Percentiles rank a stretch among this genome's conserved stretches.
phyloP scores from a whole-genome alignment of 345 rosid genomes.

The Geranium brycei region DNA sequence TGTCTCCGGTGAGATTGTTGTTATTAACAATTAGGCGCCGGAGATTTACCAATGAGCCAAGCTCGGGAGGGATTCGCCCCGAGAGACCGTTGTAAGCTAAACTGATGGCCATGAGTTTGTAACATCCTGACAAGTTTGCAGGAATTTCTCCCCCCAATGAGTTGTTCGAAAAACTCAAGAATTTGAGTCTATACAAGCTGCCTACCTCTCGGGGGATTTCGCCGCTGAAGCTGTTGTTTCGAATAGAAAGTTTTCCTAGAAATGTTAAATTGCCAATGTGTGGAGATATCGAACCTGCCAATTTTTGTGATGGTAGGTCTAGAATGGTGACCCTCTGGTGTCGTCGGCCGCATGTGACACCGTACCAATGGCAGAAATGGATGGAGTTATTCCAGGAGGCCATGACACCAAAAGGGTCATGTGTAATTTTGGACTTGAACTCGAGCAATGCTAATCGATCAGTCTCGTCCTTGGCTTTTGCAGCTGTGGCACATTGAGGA shows the following conservation, averaged over 20 bases:
- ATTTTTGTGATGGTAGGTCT: no score
- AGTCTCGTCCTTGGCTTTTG: not conserved
- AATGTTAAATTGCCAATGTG: no score
- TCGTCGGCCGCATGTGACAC: no score
- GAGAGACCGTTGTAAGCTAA: not conserved
- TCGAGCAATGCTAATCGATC: conserved; percentile 1
- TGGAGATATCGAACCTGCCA: not conserved
- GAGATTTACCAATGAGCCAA: not conserved
- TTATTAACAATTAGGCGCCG: not conserved
- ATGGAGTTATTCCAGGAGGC: no score
- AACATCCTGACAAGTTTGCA: conserved; percentile 1
- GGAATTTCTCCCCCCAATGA: conserved; percentile 4
- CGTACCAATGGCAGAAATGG: no score
- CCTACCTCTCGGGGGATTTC: conserved; percentile 2
- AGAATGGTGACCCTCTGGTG: no score
- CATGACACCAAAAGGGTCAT: not conserved
- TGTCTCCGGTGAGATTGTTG: not conserved
- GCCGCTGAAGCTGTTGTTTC: not conserved
- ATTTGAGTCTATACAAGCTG: not conserved
- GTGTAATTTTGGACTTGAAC: conserved; percentile 4
- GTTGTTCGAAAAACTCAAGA: not conserved
- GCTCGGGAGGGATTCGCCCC: not conserved
- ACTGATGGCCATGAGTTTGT: not conserved
- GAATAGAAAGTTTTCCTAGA: no score
- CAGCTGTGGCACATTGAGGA: no score